Evolutionary conservation across 2,329 filamentous ascomycete species (phyloP).

Genomic region (Epicoccum sorghinum): DNA sequence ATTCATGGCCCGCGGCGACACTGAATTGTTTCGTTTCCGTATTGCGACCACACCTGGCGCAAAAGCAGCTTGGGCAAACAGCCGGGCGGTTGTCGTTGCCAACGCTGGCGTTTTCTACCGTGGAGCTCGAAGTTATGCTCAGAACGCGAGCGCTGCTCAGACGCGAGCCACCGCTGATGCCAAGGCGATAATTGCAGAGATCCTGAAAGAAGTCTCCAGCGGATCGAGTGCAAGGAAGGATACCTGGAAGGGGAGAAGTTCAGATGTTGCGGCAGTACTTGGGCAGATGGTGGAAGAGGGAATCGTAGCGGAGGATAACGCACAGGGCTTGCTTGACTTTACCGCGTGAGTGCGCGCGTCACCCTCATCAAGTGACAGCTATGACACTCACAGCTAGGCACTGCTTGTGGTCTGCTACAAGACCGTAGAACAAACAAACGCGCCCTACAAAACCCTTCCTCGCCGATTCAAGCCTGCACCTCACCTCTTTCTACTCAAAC

Average conservation of each 20-base stretch:
- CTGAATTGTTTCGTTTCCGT: conserved; percentile 44
- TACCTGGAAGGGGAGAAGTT: conserved; percentile 48
- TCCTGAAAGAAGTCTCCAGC: conserved; percentile 50
- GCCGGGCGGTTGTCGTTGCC: conserved; percentile 40
- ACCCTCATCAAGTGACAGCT: not conserved
- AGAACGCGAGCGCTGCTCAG: conserved; percentile 38
- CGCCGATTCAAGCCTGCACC: no score
- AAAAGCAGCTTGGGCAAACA: conserved; percentile 41
- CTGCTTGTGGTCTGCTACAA: not conserved
- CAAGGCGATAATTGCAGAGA: conserved; percentile 57
- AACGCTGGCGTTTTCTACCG: conserved; percentile 49
- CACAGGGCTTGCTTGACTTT: conserved; percentile 24
- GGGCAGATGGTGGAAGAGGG: conserved; percentile 62
- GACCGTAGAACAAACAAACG: not conserved
- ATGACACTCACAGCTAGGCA: not conserved
- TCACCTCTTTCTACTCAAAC: no score
- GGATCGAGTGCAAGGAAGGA: conserved; percentile 44
- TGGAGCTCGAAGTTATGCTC: conserved; percentile 41
- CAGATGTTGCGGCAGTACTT: conserved; percentile 53
- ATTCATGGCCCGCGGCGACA: conserved; percentile 43
- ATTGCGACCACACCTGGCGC: conserved; percentile 29
- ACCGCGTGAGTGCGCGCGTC: not conserved
- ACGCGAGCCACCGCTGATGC: conserved; percentile 53
- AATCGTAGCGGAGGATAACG: conserved; percentile 46
- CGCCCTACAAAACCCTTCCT: no score